Base-by-base conservation (phyloP, 208 protist genomes). In the Leishmania mexicana region DNA sequence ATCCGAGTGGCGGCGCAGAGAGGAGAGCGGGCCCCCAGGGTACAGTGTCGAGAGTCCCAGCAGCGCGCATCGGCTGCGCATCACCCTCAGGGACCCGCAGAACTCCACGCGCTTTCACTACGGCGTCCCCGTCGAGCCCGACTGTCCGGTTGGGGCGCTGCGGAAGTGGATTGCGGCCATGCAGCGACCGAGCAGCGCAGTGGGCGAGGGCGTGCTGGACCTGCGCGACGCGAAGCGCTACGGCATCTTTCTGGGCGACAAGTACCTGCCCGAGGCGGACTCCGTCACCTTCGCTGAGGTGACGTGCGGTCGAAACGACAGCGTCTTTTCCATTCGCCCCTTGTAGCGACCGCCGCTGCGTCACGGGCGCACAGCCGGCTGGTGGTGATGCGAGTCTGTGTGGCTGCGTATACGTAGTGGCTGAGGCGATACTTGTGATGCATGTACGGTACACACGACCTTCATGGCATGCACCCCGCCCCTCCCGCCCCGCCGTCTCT, bases 261-360 rank as follows among this genome's bases (percentile, higher is more conserved):
- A 28, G 49, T 65, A 75, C 47, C 78, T 92, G 13, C 40, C 67
- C 6, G 81, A 88, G 21, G 84, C 79, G 57, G 71, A 80, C 40
- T 67, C n/a, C 2, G 38, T 84, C 4, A 90, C 84, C 31, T 95
- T 95, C 75, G 77, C 64, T 28, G 75, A 85, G 51, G 87, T 81
- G 45, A 93, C 89, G 35, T 35, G 76, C n/a, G 85, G 89, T n/a
- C 78, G 83, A 51, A 91, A 91, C 81, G 87, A 94, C 80, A 89
- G 77, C 75, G 73, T 92, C 28, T 94, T 92, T 40, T 90, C 85
- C 28, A 82, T 92, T 31, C 78, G 75, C 75, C 42, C 35, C 15
- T 53, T 72, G n/a, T 79, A 71, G 71, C n/a, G n/a, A 0, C n/a
- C 51, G 42, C 45, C 45, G 42, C 68, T 53, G 68, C 38, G 19